Evolutionary conservation across 2,329 filamentous ascomycete species (phyloP), one percentile per base, ranked within the genome.

Genomic region (Fusarium oligoseptatum): DNA sequence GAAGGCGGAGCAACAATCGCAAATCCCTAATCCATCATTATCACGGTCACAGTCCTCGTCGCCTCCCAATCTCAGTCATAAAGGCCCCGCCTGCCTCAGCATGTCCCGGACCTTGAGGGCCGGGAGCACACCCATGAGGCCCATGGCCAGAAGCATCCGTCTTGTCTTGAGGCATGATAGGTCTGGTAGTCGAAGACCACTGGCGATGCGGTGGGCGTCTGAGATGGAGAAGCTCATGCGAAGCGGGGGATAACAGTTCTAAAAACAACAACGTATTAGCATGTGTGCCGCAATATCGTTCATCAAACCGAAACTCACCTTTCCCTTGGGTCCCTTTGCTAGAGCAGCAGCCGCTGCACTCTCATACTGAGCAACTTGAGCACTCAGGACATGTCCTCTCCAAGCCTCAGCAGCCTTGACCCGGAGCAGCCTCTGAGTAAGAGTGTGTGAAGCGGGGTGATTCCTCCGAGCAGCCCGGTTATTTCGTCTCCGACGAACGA

Each of bases 361-460:
- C 61, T 79, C 78, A 14, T 76, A 80, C 56, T 71, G 73, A 12
- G 71, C 67, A 48, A 79, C 72, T 58, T 81, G 80, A 20, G 77
- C 74, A 48, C 74, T 77, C 48, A 82, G 72, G 15, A 80, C 77
- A 73, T 83, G 80, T 36, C 80, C 81, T 20, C 78, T 80, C 84
- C 84, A 85, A 7, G 84, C 85, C 63, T 80, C 79, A 6, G 82
- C 84, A 2, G 84, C 85, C 71, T 86, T 86, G 66, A 82, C 79
- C 32, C 85, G 80, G 66, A 87, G 81, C 20, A 87, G 75, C 34
- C 79, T 79, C 73, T 86, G 80, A 1, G 84, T 82, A 24, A 85
- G 84, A 67, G 85, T 86, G 62, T 81, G 74, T 24, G 78, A 77
- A 43, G 72, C 64, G 48, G 71, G 72, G 56, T 70, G 69, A 17